Conservation (phyloP, 164 flowering plant genomes). For the Aristolochia californica region DNA sequence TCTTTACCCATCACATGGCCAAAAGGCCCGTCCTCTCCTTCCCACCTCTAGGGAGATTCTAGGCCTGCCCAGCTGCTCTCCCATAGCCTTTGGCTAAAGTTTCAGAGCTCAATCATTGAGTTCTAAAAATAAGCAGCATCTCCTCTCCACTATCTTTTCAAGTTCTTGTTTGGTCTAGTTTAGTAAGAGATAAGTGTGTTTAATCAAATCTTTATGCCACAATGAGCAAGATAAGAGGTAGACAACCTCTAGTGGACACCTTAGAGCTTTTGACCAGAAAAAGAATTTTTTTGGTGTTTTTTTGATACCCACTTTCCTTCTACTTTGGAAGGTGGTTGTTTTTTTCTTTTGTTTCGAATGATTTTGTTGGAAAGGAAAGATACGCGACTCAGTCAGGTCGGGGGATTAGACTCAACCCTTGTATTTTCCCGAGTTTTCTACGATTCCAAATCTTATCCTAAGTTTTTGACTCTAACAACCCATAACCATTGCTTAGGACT, state of each 20-base stretch:
- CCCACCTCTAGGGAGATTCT: slow-evolving; percentile 1
- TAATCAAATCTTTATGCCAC: not conserved
- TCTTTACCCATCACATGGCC: not conserved
- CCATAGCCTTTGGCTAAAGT: not conserved
- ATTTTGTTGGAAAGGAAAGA: no score
- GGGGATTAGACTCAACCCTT: no score
- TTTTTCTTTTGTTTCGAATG: no score
- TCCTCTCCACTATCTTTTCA: not conserved
- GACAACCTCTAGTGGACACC: slow-evolving; percentile 1
- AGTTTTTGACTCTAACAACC: no score
- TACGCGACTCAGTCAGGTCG: no score
- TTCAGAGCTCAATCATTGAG: not conserved
- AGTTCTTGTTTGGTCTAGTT: not conserved
- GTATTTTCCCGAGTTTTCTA: no score
- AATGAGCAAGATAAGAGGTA: not conserved
- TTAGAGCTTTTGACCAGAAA: not conserved
- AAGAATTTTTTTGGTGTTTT: not conserved
- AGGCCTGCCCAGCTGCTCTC: not conserved
- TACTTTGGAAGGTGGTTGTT: slow-evolving; percentile 4
- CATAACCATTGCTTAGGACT: no score
- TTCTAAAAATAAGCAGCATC: slow-evolving; percentile 1
- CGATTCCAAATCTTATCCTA: no score
- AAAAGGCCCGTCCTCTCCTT: not conserved
- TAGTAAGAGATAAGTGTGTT: not conserved
- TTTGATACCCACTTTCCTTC: not conserved